Evolutionary conservation across 208 protist genomes (phyloP), one percentile per base, ranked within the genome.

Genomic region (Phytomonas francai): DNA sequence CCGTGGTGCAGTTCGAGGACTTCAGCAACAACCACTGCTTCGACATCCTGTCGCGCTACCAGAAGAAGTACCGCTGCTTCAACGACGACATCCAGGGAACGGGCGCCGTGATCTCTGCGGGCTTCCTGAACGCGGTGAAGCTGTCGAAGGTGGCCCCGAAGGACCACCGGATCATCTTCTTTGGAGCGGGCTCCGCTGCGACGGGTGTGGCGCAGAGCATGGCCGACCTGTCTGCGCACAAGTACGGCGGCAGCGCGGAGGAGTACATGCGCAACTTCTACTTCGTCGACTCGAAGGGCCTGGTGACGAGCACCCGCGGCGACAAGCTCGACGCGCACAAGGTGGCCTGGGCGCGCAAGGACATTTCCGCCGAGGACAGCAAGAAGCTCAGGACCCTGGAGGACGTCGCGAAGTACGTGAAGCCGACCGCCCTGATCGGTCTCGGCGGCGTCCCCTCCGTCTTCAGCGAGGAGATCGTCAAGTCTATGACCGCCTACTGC

Each of bases 81-180:
- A 99, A 99, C 78, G 97, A 99, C 70, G 97, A 99, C 84, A 99
- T 99, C 61, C 97, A 99, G 85, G 97, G 96, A 70, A 99, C 97
- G 33, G 96, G 95, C 19, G 87, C 96, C 31, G 97, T 99, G 56
- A 91, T 98, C 70, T 77, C 90, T 11, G 88, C 91, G 31, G 93
- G 93, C 63, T 96, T 97, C 76, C 67, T 96, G 36, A 97, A 96
- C 77, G 93, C 93, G 29, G 73, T 95, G 34, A 75, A 86, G 57
- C 63, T 91, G 67, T 85, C 79, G 7, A 75, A 77, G 8, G 39
- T 85, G 29, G 25, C 68, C 6, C 81, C 80, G 28, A 71, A 77
- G 31, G 71, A 96, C 42, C 88, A 96, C 8, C 85, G 85, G 71
- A 79, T 92, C 59, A 82, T 95, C 31, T 81, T 95, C 77, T 91